Conservation (phyloP, 179 eudicot species). For the Heliamphora pulchella region DNA sequence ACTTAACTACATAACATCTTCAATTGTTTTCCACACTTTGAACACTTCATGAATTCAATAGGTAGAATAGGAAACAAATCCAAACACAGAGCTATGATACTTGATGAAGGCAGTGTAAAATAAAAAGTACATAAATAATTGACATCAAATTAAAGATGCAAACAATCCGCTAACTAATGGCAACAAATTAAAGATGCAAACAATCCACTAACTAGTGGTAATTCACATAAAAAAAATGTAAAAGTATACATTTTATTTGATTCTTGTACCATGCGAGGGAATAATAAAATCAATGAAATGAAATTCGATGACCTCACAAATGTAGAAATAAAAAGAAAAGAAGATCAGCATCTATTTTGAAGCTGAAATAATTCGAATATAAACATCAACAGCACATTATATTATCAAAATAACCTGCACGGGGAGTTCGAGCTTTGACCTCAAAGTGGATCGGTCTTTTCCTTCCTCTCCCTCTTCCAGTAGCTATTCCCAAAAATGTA, state of each 20-base stretch:
- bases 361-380: background rate
- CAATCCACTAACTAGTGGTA: background rate
- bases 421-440: conserved; percentile 92
- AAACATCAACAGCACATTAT: conserved; percentile 10
- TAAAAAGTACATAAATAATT: background rate
- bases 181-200: background rate
- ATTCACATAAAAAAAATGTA: background rate
- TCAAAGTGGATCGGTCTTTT: conserved; percentile 65
- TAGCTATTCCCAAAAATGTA: conserved; percentile 36
- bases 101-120: background rate
- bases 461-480: conserved; percentile 95
- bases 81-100: background rate
- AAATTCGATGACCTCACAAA: background rate
- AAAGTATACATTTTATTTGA: background rate
- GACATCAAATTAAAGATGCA: background rate
- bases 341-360: background rate
- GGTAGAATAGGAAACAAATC: background rate
- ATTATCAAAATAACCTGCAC: conserved; percentile 58
- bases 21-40: background rate
- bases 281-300: background rate
- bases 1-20: background rate
- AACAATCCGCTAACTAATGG: background rate
- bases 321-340: background rate
- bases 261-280: background rate
- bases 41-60: background rate